Evolutionary conservation across 257 asterid genomes (phyloP).

Genomic region (Plantago ovata): DNA sequence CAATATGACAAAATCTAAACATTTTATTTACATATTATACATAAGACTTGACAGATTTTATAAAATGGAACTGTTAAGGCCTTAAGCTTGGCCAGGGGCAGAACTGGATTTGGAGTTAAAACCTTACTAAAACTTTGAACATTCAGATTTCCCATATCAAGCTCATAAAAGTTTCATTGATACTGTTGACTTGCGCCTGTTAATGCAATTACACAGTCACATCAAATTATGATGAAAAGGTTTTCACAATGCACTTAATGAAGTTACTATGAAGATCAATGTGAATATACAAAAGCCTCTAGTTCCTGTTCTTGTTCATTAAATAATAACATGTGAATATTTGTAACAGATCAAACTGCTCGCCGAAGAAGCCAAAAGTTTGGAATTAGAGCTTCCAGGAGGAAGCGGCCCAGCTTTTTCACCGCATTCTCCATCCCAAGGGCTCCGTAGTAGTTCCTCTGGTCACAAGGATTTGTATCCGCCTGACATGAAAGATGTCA

Average conservation of each 20-base stretch:
- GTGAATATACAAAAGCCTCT: too few species aligned
- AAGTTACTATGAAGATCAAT: too few species aligned
- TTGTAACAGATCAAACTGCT: conserved; percentile 66
- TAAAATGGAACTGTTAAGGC: too few species aligned
- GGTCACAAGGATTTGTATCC: conserved; percentile 67
- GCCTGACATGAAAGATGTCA: conserved; percentile 29
- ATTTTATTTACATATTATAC: too few species aligned
- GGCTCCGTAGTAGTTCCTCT: conserved; percentile 38
- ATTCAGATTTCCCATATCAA: neutral
- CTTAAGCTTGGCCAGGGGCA: too few species aligned
- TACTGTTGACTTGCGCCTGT: neutral
- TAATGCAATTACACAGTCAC: too few species aligned
- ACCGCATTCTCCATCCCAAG: conserved; percentile 61
- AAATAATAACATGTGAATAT: conserved; percentile 15
- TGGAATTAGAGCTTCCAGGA: conserved; percentile 50
- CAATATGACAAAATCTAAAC: too few species aligned
- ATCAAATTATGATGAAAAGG: too few species aligned
- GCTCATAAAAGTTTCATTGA: neutral
- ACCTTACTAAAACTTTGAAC: too few species aligned
- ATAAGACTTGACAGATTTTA: too few species aligned
- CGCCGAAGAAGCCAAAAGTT: conserved; percentile 59
- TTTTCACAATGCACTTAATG: too few species aligned
- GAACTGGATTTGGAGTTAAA: too few species aligned
- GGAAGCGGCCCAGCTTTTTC: conserved; percentile 46
- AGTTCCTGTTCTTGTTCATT: neutral